Base-by-base conservation (phyloP, 106 monocot genomes). In the Dendrobium chrysotoxum region DNA sequence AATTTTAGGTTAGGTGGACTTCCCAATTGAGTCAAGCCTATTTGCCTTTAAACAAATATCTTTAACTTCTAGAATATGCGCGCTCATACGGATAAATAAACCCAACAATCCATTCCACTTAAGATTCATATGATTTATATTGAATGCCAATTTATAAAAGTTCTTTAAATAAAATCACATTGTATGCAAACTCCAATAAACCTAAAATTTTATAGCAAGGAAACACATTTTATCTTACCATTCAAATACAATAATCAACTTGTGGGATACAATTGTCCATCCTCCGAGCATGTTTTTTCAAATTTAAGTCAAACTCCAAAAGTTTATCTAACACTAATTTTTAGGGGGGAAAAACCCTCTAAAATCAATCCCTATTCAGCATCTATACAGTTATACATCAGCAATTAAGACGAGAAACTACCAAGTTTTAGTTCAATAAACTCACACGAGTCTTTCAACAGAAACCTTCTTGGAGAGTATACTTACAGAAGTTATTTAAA, bases 401-500 rank as follows among this genome's bases (percentile, higher is more conserved):
- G 28, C 28, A 28, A 70, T 70, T 30, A 21, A 31, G 10, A 7
- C 35, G 9, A 70, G 70, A 70, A 31, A 70, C 31, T 35, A 28
- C 10, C 21, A 28, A 70, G 2, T 13, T 13, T 67, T 31, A 21
- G 13, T 3, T 70, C 70, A 30, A 30, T 15, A 70, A 70, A 70
- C 30, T 50, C 50, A 70, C 21, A 70, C 9, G 31, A 74, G 20
- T 18, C n/a, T 72, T 72, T 61, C 61, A 41, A 74, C 7, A 21
- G 21, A 31, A 74, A 74, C 39, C 25, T 26, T 28, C 23, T 15
- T 23, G 9, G 40, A 83, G 23, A 12, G 35, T 28, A 3, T 35
- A 89, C 97, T 94, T 83, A 95, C 98, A 89, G 78, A 98, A 98
- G 74, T 92, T 95, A 40, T 92, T 99, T 28, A 99, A 83, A 46